These are phyloP conservation scores for Cryomyces minteri DNA, from an alignment of 495 filamentous ascomycete species.

Conservation along the genomic window DNA sequence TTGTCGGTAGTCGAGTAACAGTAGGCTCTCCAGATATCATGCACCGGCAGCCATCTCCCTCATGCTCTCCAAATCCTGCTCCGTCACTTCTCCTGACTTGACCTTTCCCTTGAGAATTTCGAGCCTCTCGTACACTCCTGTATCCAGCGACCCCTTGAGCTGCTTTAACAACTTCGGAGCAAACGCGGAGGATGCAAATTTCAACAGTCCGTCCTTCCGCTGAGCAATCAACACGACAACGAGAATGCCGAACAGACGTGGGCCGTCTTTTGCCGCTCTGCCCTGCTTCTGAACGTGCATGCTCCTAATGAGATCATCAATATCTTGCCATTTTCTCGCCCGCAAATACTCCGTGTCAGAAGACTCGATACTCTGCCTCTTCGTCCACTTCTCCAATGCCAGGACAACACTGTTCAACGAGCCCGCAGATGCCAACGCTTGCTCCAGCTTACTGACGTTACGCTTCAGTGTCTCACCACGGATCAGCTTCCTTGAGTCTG, in stretches of 20 bases:
- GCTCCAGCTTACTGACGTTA: conserved; percentile 6
- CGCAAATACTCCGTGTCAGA: not conserved
- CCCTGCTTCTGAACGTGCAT: conserved; percentile 2
- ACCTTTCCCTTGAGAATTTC: conserved; percentile 13
- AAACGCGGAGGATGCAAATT: conserved; percentile 14
- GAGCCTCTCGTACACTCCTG: conserved; percentile 9
- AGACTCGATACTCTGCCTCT: conserved; percentile 4
- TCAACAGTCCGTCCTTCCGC: conserved; percentile 7
- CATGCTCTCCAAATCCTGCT: conserved; percentile 11
- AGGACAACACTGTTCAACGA: not conserved
- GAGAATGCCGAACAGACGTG: conserved; percentile 15
- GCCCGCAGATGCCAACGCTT: not conserved
- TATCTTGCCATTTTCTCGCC: conserved; percentile 1
- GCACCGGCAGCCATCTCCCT: conserved; percentile 3
- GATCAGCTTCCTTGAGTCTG: conserved; percentile 3
- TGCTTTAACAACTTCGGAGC: conserved; percentile 16
- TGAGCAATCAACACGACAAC: conserved; percentile 11
- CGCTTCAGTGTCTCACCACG: conserved; percentile 5
- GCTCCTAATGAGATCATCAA: conserved; percentile 10
- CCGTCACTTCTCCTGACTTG: conserved; percentile 8
- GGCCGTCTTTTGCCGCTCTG: conserved; percentile 8
- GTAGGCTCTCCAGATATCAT: too few relatives aligned
- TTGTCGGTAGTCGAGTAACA: too few relatives aligned
- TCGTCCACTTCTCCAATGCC: conserved; percentile 7
- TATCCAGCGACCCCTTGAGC: conserved; percentile 5